These are phyloP conservation scores for Penicillium sumatraense DNA, from an alignment of 2,329 filamentous ascomycete species.

Conservation along the genomic window DNA sequence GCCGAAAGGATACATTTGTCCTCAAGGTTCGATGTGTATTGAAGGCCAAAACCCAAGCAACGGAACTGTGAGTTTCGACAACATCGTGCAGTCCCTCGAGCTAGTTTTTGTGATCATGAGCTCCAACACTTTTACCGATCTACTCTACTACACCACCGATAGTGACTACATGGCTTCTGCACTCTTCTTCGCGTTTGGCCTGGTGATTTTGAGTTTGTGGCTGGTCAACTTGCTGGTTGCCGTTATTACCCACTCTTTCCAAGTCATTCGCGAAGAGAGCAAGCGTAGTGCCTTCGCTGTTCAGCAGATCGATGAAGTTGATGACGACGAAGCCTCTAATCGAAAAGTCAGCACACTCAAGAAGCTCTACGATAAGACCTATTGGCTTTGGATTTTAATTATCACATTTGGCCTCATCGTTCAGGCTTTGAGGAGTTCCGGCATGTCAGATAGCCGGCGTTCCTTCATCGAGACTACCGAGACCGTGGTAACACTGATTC, in stretches of 20 bases:
- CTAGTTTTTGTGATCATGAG: slow-evolving; percentile 98
- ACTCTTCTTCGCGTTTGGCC: slow-evolving; percentile 72
- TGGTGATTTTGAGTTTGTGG: slow-evolving; percentile 95
- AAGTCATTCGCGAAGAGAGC: slow-evolving; percentile 96
- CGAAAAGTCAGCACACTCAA: slow-evolving; percentile 61
- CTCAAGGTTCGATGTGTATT: slow-evolving; percentile 79
- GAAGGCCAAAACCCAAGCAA: slow-evolving; percentile 79
- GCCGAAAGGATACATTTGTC: slow-evolving; percentile 85
- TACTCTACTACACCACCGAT: slow-evolving; percentile 91
- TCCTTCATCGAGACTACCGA: slow-evolving; percentile 74
- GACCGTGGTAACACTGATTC: slow-evolving; percentile 73
- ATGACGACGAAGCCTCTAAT: slow-evolving; percentile 41
- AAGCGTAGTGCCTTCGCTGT: slow-evolving; percentile 90
- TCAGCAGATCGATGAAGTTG: slow-evolving; percentile 62
- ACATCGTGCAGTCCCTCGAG: slow-evolving; percentile 88
- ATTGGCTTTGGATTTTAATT: slow-evolving; percentile 76
- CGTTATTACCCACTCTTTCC: slow-evolving; percentile 97
- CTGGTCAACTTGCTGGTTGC: slow-evolving; percentile 92
- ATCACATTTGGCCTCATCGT: slow-evolving; percentile 81
- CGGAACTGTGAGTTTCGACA: slow-evolving; percentile 90
- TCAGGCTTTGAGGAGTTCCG: slow-evolving; percentile 76
- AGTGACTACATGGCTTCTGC: slow-evolving; percentile 88
- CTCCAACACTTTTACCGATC: slow-evolving; percentile 92
- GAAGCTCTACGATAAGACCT: slow-evolving; percentile 73
- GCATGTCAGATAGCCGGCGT: slow-evolving; percentile 67